Conservation (phyloP, 371 early-diverging fungal genomes). For the Apophysomyces elegans region DNA sequence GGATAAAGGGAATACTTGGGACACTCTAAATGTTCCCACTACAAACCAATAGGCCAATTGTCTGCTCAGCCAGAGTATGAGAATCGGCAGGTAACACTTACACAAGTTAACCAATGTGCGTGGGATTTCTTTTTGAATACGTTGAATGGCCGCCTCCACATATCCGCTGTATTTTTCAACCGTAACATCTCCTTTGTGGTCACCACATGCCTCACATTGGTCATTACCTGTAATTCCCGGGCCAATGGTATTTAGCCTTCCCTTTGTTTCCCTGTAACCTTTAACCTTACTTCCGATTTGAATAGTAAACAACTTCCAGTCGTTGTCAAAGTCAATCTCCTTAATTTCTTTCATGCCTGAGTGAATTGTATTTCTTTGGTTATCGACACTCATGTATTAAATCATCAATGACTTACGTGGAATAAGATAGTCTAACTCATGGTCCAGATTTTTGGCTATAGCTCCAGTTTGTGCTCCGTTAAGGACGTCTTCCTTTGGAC, state of each 20-base stretch:
- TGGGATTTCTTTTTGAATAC: constrained; percentile 20
- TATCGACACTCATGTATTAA: neutral
- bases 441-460: constrained; percentile 36
- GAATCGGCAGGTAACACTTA: neutral
- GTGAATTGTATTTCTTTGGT: neutral
- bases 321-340: constrained; percentile 29
- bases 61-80: neutral
- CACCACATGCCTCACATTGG: constrained; percentile 22
- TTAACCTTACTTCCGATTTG: constrained; percentile 49
- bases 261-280: constrained; percentile 14
- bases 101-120: constrained; percentile 19
- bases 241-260: constrained; percentile 21
- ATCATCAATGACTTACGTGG: constrained; percentile 19
- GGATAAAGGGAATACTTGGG: constrained; percentile 16
- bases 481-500: constrained; percentile 32
- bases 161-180: constrained; percentile 18
- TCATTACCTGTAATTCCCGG: constrained; percentile 19
- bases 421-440: constrained; percentile 43
- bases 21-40: constrained; percentile 23
- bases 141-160: constrained; percentile 20
- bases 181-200: constrained; percentile 15
- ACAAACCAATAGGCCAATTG: neutral
- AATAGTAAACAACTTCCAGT: constrained; percentile 52
- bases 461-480: constrained; percentile 52
- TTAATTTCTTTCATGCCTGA: constrained; percentile 26